Percentiles rank a stretch among this genome's conserved stretches.
Conservation (phyloP, 495 filamentous ascomycete genomes). For the Mytilinidion resinicola region DNA sequence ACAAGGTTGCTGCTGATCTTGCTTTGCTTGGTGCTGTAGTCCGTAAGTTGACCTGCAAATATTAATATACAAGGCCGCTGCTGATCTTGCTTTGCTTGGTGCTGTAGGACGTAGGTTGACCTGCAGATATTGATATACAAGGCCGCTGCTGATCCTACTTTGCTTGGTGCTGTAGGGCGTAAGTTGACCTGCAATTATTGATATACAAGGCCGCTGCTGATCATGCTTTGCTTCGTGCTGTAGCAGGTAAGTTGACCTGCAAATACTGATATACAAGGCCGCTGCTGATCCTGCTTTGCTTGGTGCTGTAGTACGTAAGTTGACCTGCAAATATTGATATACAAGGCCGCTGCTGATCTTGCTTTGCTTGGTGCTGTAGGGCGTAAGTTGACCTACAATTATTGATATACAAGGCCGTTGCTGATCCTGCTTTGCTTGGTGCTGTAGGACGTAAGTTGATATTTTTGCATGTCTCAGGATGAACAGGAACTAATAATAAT, state of each 20-base stretch:
- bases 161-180: neutral
- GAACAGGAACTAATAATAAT: neutral
- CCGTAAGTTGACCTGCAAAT: neutral
- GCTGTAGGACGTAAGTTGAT: neutral
- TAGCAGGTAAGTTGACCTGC: neutral
- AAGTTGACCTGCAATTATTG: neutral
- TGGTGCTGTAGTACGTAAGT: neutral
- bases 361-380: neutral
- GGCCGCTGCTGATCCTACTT: neutral
- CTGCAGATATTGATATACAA: neutral
- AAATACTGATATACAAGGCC: neutral
- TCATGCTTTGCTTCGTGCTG: neutral
- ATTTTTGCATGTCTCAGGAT: neutral
- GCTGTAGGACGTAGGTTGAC: neutral
- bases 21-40: neutral
- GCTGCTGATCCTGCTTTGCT: neutral
- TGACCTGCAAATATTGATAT: neutral
- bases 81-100: neutral
- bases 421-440: neutral
- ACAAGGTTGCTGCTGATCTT: neutral
- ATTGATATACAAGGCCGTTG: neutral
- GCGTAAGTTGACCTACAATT: neutral
- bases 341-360: neutral
- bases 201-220: neutral
- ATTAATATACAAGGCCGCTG: neutral